Percentiles rank a stretch among this genome's conserved stretches.
Evolutionary conservation across 1,139 yeast species (phyloP).

Genomic region (Arxiozyma heterogenica): DNA sequence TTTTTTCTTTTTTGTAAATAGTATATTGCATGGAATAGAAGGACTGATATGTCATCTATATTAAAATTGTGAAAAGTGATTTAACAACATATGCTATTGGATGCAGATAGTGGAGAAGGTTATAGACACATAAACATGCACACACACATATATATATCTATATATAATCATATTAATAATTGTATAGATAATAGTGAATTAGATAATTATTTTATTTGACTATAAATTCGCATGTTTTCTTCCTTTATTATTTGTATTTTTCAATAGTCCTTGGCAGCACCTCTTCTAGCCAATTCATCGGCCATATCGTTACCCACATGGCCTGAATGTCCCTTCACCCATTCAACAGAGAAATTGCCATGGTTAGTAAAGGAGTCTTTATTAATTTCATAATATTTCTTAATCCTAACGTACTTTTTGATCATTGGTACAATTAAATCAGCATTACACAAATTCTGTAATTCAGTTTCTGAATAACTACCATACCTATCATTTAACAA

Average conservation of each 20-base stretch:
- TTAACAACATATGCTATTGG: background rate
- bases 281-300: conserved; percentile 60
- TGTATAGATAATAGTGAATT: too few relatives aligned
- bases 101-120: too few relatives aligned
- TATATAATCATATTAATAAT: too few relatives aligned
- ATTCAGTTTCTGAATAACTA: conserved; percentile 31
- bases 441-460: conserved; percentile 25
- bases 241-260: background rate
- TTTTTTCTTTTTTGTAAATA: background rate
- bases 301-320: conserved; percentile 67
- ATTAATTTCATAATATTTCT: conserved; percentile 26
- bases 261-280: conserved; percentile 36
- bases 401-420: conserved; percentile 22
- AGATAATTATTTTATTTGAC: too few relatives aligned
- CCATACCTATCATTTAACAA: conserved; percentile 43
- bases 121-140: background rate
- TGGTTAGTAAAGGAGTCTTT: conserved; percentile 16
- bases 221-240: background rate
- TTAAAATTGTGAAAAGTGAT: too few relatives aligned
- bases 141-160: background rate
- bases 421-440: conserved; percentile 23
- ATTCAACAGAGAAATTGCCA: conserved; percentile 36
- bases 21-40: background rate
- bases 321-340: conserved; percentile 72
- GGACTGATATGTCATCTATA: background rate